Base-by-base conservation (phyloP, 2,329 filamentous ascomycete species). In the Simplicillium sp. region DNA sequence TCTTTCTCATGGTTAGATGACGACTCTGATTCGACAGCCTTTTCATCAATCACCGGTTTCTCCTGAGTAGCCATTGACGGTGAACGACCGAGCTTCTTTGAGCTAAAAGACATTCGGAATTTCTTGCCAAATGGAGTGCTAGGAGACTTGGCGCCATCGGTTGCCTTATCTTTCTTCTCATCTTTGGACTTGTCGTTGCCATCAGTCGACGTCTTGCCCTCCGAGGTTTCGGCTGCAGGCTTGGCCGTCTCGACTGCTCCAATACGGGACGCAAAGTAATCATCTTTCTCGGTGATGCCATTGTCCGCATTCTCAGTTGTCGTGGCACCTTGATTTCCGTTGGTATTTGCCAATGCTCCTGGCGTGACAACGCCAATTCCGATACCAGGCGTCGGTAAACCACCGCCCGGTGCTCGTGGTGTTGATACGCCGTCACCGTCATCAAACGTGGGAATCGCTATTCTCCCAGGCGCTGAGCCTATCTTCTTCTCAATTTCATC, bases 31-130 rank as follows among this genome's bases (percentile, higher is more conserved):
- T 85, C 73, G 37, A 81, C 84, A 2, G 75, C 76, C 59, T 88
- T 90, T 55, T 94, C 87, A 49, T 92, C 86, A 1, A 79, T 71
- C 1, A 80, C 71, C 0, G 86, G 80, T 57, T 92, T 94, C 44
- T 84, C 78, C 18, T 75, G 76, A 0, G 76, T 75, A 5, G 59
- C 54, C 35, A 61, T 58, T 4, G 81, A 81, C 4, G 73, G 68
- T 3, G 81, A 82, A 13, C 87, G 77, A 11, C 80, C 80, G 12
- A 90, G 70, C 61, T 94, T 95, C 68, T 94, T 96, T 53, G 82
- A 83, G 50, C 82, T 81, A 54, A 90, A 88, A 1, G 82, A 80
- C 77, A 86, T 83, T 37, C 84, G 80, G 60, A 94, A 89, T 64
- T 90, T 92, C 65, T 89, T 92, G 34, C 84, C 80, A 57, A 94